Evolutionary conservation across 1,284 basidiomycete species (phyloP), one percentile per base, ranked within the genome.

Genomic region (Gymnopus androsaceus): DNA sequence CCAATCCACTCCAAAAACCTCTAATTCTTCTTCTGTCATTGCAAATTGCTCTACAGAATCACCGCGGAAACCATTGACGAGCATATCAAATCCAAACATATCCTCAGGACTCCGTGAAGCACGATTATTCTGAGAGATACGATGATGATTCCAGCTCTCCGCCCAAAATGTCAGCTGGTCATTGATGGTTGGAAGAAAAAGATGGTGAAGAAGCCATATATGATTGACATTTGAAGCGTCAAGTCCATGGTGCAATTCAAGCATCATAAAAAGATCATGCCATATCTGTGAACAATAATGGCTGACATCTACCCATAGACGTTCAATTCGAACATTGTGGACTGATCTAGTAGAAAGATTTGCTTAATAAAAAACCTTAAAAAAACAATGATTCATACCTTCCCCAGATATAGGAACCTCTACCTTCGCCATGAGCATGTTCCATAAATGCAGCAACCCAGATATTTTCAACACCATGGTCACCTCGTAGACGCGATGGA

Each of bases 381-480:
- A 27, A 38, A 15, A 36, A 31, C 31, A 31, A 15, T 36, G 25
- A 41, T 8, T 62, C 63, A 19, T 30, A 68, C 65, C 62, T 54
- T 30, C 69, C 69, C 63, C 62, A 67, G 27, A 71, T 68, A 56
- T 69, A 71, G 1, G 68, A 68, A 0, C 67, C 66, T 3, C 66
- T 55, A 7, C 46, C 54, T 0, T 34, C 19, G 15, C 68, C 69
- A 2, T 57, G 40, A 3, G 49, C 12, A 19, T 59, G 54, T 33
- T 70, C 67, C 68, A 70, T 69, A 19, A 52, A 62, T 3, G 45
- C 44, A 3, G 66, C 67, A 2, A 71, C 67, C 14, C 38, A 36
- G 3, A 67, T 19, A 48, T 72, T 72, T 57, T 72, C 67, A 4
- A 60, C 61, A 19, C 70, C 69, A 59, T 70, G 63, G 34, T 72